These are phyloP conservation scores for Exserohilum rostratum DNA, from an alignment of 2,329 filamentous ascomycete genomes.

Conservation along the genomic window DNA sequence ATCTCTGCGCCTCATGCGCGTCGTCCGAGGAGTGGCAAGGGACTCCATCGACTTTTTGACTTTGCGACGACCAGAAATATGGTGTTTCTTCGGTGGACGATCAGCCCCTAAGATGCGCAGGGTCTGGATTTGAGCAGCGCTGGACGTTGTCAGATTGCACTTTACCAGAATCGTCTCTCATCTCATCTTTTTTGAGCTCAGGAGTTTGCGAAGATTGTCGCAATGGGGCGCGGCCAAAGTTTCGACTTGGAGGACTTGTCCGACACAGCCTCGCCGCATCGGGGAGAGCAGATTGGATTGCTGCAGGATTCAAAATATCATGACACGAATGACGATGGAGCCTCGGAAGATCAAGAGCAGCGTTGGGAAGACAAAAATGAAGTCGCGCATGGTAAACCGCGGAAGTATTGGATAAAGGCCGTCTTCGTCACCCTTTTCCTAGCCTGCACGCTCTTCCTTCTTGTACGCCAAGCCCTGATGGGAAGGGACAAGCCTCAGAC, in stretches of 20 bases:
- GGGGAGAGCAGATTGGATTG: slow-evolving; percentile 32
- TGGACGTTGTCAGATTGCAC: background rate
- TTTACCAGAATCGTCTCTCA: background rate
- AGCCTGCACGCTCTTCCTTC: slow-evolving; percentile 12
- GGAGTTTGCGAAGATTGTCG: background rate
- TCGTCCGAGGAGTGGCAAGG: background rate
- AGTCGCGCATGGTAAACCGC: background rate
- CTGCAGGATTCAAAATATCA: slow-evolving; percentile 16
- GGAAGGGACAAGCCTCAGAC: background rate
- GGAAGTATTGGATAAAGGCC: slow-evolving; percentile 17
- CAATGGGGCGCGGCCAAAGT: slow-evolving; percentile 7
- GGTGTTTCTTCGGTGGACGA: background rate
- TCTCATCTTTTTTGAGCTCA: background rate
- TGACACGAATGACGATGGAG: slow-evolving; percentile 7
- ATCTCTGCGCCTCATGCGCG: background rate
- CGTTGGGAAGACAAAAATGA: slow-evolving; percentile 11
- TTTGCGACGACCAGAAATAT: background rate
- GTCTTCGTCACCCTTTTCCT: slow-evolving; percentile 18
- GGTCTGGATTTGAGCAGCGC: background rate
- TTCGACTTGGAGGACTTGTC: slow-evolving; percentile 14
- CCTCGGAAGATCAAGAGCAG: slow-evolving; percentile 15
- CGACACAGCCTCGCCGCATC: background rate
- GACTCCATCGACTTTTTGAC: background rate
- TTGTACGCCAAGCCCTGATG: background rate
- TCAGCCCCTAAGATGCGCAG: background rate